A percentile compares a stretch with the other conserved stretches of the same genome.
Evolutionary conservation across 129 eudicot genomes (phyloP).

Genomic region (Helianthus annuus): HanXRQr2.0-SUNRISE NC_035448.2:200362105-200362604

Average conservation of each 20-base stretch:
- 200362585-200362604: no score
- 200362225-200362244: slow-evolving; percentile 72
- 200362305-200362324: slow-evolving; percentile 84
- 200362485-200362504: no score
- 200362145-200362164: slow-evolving; percentile 1
- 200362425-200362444: no score
- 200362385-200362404: slow-evolving; percentile 50
- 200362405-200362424: no score
- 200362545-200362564: no score
- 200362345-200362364: slow-evolving; percentile 75
- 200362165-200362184: slow-evolving; percentile 18
- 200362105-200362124: slow-evolving; percentile 63
- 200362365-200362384: slow-evolving; percentile 46
- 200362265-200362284: slow-evolving; percentile 13
- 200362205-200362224: slow-evolving; percentile 83
- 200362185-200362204: slow-evolving; percentile 84
- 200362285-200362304: slow-evolving; percentile 38
- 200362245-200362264: slow-evolving; percentile 61
- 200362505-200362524: no score
- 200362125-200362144: not conserved
- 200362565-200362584: no score
- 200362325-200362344: slow-evolving; percentile 99
- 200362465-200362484: no score
- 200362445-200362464: no score
- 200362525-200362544: no score